Evolutionary conservation across 768 basidiomycete genomes (phyloP), one percentile per base, ranked within the genome.

Genomic region (Leccinum disarticulatum): DNA sequence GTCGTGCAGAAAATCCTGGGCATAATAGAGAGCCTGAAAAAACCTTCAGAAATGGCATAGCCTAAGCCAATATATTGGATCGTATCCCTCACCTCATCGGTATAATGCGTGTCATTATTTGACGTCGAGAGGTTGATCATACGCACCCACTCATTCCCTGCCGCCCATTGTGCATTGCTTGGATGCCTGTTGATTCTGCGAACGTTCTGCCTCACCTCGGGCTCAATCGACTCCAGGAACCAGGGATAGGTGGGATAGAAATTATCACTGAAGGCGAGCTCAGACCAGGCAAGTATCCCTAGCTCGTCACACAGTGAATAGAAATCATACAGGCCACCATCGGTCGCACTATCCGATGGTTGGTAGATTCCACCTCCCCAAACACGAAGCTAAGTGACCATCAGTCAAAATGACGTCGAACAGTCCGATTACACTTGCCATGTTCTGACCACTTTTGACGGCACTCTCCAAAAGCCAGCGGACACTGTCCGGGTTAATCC

Each of bases 321-420:
- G 63, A 85, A 84, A 60, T 81, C 77, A 64, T 86, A 84, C 7
- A 76, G 77, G 25, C 83, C 83, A 1, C 76, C 75, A 13, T 76
- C 76, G 2, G 73, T 72, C 4, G 67, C 65, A 4, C 74, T 60
- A 10, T 76, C 73, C 2, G 80, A 79, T 3, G 80, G 81, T 57
- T 81, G 81, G 62, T 81, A 82, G 2, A 76, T 77, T 0, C 84
- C 84, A 2, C 84, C 84, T 36, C 84, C 84, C 84, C 83, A 86
- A 6, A 86, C 72, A 17, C 84, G 81, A 17, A 86, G 69, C 84
- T 84, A 57, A 5, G 19, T 19, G 2, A 6, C 15, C n/a, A 4
- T 17, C 9, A 43, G 46, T 53, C 10, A 54, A 27, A 27, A 8
- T 35, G 47, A 35, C 13, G 55, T 27, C n/a, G 43, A 7, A 19